phyloP scores from a whole-genome alignment of 768 basidiomycete species.

The Lactarius hatsudake region DNA sequence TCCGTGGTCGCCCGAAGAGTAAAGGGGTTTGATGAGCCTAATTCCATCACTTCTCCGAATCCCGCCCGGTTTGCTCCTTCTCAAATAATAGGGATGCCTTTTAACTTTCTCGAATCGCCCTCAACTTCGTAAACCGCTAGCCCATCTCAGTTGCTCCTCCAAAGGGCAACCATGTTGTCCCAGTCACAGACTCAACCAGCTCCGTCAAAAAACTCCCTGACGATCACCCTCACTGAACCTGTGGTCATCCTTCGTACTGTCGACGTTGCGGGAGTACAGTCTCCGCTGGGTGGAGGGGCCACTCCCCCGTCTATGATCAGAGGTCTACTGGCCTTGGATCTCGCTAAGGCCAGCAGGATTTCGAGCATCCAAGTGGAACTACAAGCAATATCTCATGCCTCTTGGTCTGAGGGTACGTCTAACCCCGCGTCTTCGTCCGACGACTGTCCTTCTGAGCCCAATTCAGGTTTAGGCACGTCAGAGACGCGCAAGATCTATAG shows the following conservation, averaged over 20 bases:
- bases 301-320: slow-evolving; percentile 57
- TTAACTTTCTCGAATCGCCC: background rate
- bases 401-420: slow-evolving; percentile 82
- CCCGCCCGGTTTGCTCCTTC: background rate
- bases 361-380: slow-evolving; percentile 82
- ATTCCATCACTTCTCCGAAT: background rate
- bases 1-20: background rate
- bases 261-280: slow-evolving; percentile 35
- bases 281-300: slow-evolving; percentile 30
- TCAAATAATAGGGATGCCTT: background rate
- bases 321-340: slow-evolving; percentile 59
- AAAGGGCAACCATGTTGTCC: background rate
- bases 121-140: background rate
- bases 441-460: slow-evolving; percentile 31
- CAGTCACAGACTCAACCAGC: slow-evolving; percentile 28
- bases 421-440: slow-evolving; percentile 10
- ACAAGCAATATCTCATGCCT: slow-evolving; percentile 63
- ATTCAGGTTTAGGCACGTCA: slow-evolving; percentile 69
- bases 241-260: slow-evolving; percentile 52
- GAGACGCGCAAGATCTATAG: slow-evolving; percentile 78
- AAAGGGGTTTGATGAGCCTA: background rate
- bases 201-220: slow-evolving; percentile 37
- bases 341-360: slow-evolving; percentile 79
- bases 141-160: background rate
- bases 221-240: slow-evolving; percentile 53